phyloP scores from a whole-genome alignment of 495 filamentous ascomycete genomes.

The Tuber aestivum region DNA sequence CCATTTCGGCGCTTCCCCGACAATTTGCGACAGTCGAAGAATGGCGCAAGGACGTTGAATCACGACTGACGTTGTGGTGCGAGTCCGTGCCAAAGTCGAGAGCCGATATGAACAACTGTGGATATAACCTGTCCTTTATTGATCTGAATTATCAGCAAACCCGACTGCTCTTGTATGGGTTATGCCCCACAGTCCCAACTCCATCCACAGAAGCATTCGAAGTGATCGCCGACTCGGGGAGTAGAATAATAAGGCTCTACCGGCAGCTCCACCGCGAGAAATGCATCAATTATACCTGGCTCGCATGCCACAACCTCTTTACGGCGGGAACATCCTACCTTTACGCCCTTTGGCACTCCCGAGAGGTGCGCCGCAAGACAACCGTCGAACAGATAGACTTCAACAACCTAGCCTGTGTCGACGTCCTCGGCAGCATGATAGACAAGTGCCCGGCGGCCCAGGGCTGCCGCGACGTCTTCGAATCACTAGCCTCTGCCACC shows the following conservation, averaged over 20 bases:
- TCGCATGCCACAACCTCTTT: slow-evolving; percentile 52
- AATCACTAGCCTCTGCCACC: slow-evolving; percentile 32
- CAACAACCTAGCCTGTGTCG: slow-evolving; percentile 48
- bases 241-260: slow-evolving; percentile 51
- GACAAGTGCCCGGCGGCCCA: slow-evolving; percentile 50
- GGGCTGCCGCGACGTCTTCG: slow-evolving; percentile 47
- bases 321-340: slow-evolving; percentile 52
- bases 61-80: slow-evolving; percentile 44
- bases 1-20: slow-evolving; percentile 43
- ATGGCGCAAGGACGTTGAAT: slow-evolving; percentile 51
- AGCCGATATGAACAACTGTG: slow-evolving; percentile 43
- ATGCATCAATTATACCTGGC: slow-evolving; percentile 54
- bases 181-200: slow-evolving; percentile 49
- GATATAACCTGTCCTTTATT: slow-evolving; percentile 47
- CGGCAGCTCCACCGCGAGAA: slow-evolving; percentile 50
- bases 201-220: slow-evolving; percentile 48
- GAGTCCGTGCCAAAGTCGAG: slow-evolving; percentile 28
- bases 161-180: slow-evolving; percentile 51
- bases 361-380: slow-evolving; percentile 46
- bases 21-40: slow-evolving; percentile 44
- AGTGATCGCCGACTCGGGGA: slow-evolving; percentile 50
- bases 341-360: slow-evolving; percentile 47
- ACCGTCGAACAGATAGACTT: slow-evolving; percentile 50
- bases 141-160: slow-evolving; percentile 53
- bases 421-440: slow-evolving; percentile 51